Conservation (phyloP, 345 rosid species). For the Lagerstroemia speciosa region DNA sequence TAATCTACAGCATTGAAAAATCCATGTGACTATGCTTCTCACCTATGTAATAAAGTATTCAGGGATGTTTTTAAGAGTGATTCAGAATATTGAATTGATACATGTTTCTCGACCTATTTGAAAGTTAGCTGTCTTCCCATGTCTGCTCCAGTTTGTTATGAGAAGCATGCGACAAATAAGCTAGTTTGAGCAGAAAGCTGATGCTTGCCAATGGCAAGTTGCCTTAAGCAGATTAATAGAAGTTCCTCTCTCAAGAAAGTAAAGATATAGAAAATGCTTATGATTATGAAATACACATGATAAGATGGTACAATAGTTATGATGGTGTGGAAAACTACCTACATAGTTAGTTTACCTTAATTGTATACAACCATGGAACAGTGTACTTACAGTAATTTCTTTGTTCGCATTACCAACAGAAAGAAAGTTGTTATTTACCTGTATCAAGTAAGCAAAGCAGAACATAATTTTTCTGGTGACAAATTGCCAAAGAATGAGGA, state of each 20-base stretch:
- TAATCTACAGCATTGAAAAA: neutral
- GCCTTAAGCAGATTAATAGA: neutral
- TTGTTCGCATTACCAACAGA: slow-evolving; percentile 86
- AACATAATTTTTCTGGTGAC: neutral
- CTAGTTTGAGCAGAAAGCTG: neutral
- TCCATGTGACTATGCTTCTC: neutral
- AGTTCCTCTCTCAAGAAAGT: neutral
- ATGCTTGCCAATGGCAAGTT: neutral
- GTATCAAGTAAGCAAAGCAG: slow-evolving; percentile 19
- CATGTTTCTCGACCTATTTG: neutral
- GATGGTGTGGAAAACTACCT: neutral
- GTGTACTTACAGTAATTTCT: slow-evolving; percentile 65
- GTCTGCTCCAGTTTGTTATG: neutral
- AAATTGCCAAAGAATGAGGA: neutral
- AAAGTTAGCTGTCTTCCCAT: neutral
- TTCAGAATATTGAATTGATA: neutral
- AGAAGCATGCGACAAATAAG: neutral
- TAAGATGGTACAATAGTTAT: neutral
- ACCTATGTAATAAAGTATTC: neutral
- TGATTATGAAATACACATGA: neutral
- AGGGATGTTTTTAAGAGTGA: neutral
- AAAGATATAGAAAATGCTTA: neutral
- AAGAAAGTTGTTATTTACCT: slow-evolving; percentile 96
- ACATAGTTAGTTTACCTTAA: neutral
- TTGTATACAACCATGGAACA: slow-evolving; percentile 13